phyloP scores from a whole-genome alignment of 345 rosid species.

The Ricinus communis region DNA sequence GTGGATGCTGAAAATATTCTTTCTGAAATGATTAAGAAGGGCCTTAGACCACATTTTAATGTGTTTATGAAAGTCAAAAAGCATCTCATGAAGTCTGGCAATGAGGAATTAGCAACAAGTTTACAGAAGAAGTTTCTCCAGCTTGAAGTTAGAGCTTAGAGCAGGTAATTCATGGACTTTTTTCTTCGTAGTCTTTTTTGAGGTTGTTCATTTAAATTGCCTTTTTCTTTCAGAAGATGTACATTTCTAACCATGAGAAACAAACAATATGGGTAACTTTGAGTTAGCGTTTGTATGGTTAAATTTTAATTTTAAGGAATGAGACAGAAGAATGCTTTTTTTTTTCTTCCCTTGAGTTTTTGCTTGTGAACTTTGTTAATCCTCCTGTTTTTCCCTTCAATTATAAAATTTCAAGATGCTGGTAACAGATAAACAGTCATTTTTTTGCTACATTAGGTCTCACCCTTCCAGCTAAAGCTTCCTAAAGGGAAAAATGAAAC shows the following conservation, averaged over 20 bases:
- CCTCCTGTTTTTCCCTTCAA: neutral
- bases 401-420: neutral
- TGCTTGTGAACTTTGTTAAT: neutral
- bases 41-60: constrained; percentile 41
- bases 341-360: neutral
- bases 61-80: constrained; percentile 36
- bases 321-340: neutral
- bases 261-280: neutral
- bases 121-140: constrained; percentile 8
- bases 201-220: neutral
- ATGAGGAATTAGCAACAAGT: constrained; percentile 17
- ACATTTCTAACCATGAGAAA: neutral
- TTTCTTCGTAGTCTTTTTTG: neutral
- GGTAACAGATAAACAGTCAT: neutral
- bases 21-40: constrained; percentile 50
- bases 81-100: constrained; percentile 32
- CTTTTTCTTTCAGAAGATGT: neutral
- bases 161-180: neutral
- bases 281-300: neutral
- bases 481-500: neutral
- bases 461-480: neutral
- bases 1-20: constrained; percentile 39
- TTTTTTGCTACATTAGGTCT: neutral
- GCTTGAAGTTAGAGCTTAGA: constrained; percentile 8
- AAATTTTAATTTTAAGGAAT: neutral